Evolutionary conservation across 176 grass and related monocot species (phyloP).

Genomic region (Alopecurus myosuroides): DNA sequence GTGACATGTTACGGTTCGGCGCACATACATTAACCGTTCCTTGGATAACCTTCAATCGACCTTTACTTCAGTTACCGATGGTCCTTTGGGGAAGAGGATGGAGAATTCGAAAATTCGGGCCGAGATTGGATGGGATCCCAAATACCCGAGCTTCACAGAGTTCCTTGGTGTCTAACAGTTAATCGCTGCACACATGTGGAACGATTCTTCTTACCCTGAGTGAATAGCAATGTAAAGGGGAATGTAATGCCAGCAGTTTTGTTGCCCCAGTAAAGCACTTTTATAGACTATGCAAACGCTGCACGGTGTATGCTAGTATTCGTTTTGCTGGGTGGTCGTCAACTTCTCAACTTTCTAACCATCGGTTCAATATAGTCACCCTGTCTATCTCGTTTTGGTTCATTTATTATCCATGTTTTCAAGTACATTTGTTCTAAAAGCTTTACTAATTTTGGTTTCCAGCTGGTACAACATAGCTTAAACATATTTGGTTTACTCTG

Average conservation of each 20-base stretch:
- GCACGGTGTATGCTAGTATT: too few species aligned
- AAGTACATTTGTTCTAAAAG: too few species aligned
- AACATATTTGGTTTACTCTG: too few species aligned
- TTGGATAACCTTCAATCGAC: neutral
- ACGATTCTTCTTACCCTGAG: neutral
- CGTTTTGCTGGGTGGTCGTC: too few species aligned
- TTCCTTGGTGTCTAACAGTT: slow-evolving; percentile 58
- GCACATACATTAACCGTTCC: neutral
- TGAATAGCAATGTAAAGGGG: neutral
- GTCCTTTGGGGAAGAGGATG: slow-evolving; percentile 83
- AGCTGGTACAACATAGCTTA: too few species aligned
- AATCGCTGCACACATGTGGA: neutral
- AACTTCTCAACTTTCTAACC: too few species aligned
- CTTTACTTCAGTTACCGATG: slow-evolving; percentile 47
- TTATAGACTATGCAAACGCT: neutral
- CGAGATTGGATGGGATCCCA: slow-evolving; percentile 72
- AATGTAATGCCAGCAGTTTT: neutral
- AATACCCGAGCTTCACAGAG: slow-evolving; percentile 54
- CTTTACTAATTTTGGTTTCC: too few species aligned
- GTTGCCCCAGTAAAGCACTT: neutral
- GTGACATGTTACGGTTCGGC: neutral
- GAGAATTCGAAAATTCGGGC: slow-evolving; percentile 68
- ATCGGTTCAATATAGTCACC: too few species aligned
- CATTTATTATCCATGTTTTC: too few species aligned
- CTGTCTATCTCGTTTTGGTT: too few species aligned